Conservation (phyloP, 2,329 filamentous ascomycete genomes). For the Fusarium sp. region DNA sequence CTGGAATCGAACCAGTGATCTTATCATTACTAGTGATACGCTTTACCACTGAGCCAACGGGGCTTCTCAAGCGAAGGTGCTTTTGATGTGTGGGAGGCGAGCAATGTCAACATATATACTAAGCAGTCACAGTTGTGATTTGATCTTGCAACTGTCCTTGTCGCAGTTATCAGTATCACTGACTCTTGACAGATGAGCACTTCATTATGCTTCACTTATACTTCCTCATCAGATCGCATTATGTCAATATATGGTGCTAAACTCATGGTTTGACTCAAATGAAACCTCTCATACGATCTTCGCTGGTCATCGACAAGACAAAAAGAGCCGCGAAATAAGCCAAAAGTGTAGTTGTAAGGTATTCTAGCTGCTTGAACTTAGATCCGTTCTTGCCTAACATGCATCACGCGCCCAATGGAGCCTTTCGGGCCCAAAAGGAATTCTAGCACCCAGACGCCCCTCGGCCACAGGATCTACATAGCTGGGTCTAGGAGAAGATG, state of each 20-base stretch:
- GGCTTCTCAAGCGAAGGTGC: conserved; percentile 14
- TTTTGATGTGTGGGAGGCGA: fast-evolving
- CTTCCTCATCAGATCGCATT: too few relatives aligned
- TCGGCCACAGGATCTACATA: not conserved
- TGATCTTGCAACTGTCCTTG: too few relatives aligned
- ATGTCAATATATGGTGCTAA: not conserved
- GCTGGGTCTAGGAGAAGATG: not conserved
- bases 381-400: not conserved
- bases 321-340: not conserved
- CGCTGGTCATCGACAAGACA: not conserved
- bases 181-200: not conserved
- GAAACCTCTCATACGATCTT: not conserved
- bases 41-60: conserved; percentile 53
- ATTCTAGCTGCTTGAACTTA: too few relatives aligned
- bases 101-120: not conserved
- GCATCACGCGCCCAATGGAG: not conserved
- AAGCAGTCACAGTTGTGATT: too few relatives aligned
- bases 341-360: not conserved
- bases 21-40: conserved; percentile 54
- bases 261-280: not conserved
- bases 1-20: conserved; percentile 52
- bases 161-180: too few relatives aligned
- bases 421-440: not conserved
- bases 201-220: not conserved
- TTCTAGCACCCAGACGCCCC: not conserved